Base-by-base conservation (phyloP, 2,329 filamentous ascomycete species). In the Epichloe hybrida region DNA sequence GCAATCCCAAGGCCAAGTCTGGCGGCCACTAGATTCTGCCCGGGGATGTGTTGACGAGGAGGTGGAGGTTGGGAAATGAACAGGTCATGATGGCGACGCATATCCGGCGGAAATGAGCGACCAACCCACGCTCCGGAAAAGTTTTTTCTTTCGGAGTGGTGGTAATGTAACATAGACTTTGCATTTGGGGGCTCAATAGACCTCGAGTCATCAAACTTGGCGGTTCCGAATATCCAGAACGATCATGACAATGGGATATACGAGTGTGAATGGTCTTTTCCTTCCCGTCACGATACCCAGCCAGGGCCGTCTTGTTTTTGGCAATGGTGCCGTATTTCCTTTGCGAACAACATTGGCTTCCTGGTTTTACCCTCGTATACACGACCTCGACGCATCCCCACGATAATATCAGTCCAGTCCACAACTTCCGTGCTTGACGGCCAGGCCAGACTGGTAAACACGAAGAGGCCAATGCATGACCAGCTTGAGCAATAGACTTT, bases 1-100 rank as follows among this genome's bases (percentile, higher is more conserved):
- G 90, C 71, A 96, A 96, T 80, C 83, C 82, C 59, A 74, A 76
- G 61, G 70, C 69, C 60, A 77, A 73, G 68, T 59, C 66, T 51
- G 66, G 63, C 45, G 64, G 62, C 51, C 74, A 78, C 66, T 78
- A 76, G 65, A 51, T 45, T 38, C 49, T 48, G 53, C 41, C 50
- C 52, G 53, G 54, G 50, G 54, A 57, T 50, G 56, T 55, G 55
- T 11, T 15, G 45, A 47, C 21, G 58, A 58, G 53, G 56, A 55
- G 52, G 27, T 21, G 35, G 37, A 31, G 41, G 23, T 15, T 44
- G 41, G 41, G 23, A 17, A 44, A 17, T 8, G 51, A 36, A 53
- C 56, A 51, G 54, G 58, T 13, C 39, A 41, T 39, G 37, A 40
- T 11, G 40, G 38, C 43, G 50, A 58, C 51, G 54, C 59, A 58